These are phyloP conservation scores for Aurinia saxatilis DNA, from an alignment of 345 rosid genomes.

Conservation along the genomic window DNA sequence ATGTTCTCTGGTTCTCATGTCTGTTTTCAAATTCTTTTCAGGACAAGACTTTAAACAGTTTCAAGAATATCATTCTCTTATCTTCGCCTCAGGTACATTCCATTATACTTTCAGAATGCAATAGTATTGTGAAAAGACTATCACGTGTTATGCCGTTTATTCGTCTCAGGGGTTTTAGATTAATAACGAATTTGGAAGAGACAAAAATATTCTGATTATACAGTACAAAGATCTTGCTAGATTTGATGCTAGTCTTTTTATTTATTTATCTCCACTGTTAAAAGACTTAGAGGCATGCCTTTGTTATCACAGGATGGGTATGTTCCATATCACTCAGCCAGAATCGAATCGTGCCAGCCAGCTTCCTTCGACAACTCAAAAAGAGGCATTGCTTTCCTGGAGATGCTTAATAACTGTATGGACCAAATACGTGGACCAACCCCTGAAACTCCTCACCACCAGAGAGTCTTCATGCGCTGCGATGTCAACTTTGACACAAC, in stretches of 20 bases:
- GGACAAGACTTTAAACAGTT: constrained; percentile 81
- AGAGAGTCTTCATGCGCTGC: constrained; percentile 85
- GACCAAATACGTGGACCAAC: constrained; percentile 84
- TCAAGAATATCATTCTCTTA: constrained; percentile 68
- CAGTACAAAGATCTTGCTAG: too few species aligned
- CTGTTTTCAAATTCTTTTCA: constrained; percentile 33
- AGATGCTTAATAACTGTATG: constrained; percentile 89
- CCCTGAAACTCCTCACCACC: constrained; percentile 23
- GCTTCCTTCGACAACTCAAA: constrained; percentile 76
- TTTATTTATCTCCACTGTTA: background rate
- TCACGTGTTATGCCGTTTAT: background rate
- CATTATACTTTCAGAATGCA: background rate
- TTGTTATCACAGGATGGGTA: constrained; percentile 71
- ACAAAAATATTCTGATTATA: background rate
- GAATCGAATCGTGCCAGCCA: constrained; percentile 78
- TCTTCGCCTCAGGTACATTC: constrained; percentile 89
- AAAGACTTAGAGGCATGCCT: background rate
- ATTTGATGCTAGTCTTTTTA: background rate
- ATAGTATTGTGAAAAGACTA: too few species aligned
- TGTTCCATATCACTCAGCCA: constrained; percentile 95
- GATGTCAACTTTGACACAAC: constrained; percentile 90
- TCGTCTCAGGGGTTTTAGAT: too few species aligned
- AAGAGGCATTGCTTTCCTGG: constrained; percentile 68
- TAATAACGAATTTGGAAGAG: background rate
- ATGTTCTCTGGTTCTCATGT: background rate